Conservation (phyloP, 2,329 filamentous ascomycete species). For the Lasiodiplodia citricola region DNA sequence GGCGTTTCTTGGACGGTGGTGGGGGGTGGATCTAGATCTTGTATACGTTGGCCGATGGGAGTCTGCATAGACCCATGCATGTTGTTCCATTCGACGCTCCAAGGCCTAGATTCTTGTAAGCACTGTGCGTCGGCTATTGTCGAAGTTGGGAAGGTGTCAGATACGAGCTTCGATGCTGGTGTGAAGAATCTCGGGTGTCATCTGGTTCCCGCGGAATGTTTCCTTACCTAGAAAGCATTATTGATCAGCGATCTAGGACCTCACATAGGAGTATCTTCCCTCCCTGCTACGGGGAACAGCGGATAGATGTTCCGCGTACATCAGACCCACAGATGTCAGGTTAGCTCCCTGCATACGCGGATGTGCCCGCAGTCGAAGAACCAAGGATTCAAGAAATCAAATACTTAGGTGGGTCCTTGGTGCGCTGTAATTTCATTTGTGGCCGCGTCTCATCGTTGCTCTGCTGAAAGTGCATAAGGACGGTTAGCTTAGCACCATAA, state of each 20-base stretch:
- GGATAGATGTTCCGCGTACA: neutral
- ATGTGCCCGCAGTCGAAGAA: neutral
- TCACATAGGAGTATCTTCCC: neutral
- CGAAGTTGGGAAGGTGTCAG: neutral
- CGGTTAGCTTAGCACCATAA: neutral
- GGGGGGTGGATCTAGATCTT: neutral
- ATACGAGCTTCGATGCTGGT: neutral
- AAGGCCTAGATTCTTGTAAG: conserved; percentile 3
- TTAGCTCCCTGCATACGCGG: conserved; percentile 7
- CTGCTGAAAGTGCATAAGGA: neutral
- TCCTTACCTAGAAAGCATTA: neutral
- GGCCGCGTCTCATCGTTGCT: neutral
- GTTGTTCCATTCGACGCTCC: neutral
- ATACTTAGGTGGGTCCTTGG: neutral
- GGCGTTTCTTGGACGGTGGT: neutral
- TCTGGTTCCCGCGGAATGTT: neutral
- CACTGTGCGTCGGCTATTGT: neutral
- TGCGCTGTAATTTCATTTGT: neutral
- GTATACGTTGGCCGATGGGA: neutral
- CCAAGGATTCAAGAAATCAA: neutral
- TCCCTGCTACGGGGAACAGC: neutral
- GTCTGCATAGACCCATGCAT: neutral
- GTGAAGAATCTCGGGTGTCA: neutral
- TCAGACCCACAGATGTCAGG: neutral
- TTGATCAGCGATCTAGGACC: neutral